These are phyloP conservation scores for Xerocomellus amylosporus DNA, from an alignment of 768 basidiomycete genomes.

Conservation along the genomic window DNA sequence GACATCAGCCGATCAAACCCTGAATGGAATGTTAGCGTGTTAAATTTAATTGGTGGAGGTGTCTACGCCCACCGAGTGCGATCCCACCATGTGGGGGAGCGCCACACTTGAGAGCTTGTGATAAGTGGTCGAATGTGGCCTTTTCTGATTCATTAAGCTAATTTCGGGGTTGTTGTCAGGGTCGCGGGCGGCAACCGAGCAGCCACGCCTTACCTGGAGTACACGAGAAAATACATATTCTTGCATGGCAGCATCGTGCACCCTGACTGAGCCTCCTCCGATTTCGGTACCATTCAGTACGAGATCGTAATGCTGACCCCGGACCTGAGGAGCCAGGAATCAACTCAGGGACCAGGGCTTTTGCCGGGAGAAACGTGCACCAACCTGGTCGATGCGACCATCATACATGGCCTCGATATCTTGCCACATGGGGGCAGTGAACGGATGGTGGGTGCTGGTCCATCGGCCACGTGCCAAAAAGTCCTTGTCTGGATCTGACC, in stretches of 20 bases:
- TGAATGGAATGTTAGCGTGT: conserved; percentile 31
- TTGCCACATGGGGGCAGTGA: conserved; percentile 93
- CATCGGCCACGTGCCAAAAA: conserved; percentile 82
- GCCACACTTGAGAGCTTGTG: conserved; percentile 84
- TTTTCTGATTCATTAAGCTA: conserved; percentile 76
- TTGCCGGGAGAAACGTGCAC: conserved; percentile 17
- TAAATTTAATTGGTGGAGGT: conserved; percentile 7
- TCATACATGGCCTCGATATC: conserved; percentile 75
- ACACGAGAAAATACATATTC: conserved; percentile 75
- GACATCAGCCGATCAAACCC: conserved; percentile 93
- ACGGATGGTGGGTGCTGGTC: conserved; percentile 93
- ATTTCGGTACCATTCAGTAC: conserved; percentile 93
- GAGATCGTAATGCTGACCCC: conserved; percentile 95
- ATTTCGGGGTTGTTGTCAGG: conserved; percentile 6
- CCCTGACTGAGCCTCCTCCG: conserved; percentile 89
- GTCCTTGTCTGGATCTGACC: conserved; percentile 83
- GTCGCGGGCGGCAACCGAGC: conserved; percentile 4
- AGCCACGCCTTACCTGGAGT: conserved; percentile 59
- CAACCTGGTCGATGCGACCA: conserved; percentile 60
- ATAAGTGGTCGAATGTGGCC: conserved; percentile 74
- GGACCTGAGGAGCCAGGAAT: conserved; percentile 50
- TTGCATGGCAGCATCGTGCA: conserved; percentile 87
- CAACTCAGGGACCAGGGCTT: background rate
- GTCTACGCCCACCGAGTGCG: conserved; percentile 65
- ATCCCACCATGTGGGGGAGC: conserved; percentile 96